Percentiles rank a stretch among this genome's conserved stretches.
phyloP scores from a whole-genome alignment of 257 asterid species.

The Solanum paucissectum region DNA sequence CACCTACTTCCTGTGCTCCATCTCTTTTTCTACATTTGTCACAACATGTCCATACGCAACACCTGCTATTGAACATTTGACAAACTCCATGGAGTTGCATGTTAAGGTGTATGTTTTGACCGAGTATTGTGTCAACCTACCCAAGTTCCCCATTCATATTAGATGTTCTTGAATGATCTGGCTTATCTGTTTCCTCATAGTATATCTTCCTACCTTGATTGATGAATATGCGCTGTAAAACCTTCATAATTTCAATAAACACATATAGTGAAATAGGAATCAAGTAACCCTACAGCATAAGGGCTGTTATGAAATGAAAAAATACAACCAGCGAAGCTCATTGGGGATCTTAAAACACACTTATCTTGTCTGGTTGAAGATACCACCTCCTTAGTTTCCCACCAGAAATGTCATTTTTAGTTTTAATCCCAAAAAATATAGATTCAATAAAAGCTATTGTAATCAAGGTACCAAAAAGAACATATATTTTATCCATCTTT shows the following conservation, averaged over 20 bases:
- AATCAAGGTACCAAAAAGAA: constrained; percentile 61
- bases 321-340: constrained; percentile 44
- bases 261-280: constrained; percentile 85
- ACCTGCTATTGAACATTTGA: constrained; percentile 81
- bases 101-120: constrained; percentile 93
- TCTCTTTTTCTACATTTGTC: constrained; percentile 14
- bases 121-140: constrained; percentile 65
- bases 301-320: constrained; percentile 81
- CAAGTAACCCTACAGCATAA: constrained; percentile 79
- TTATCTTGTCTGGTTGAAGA: constrained; percentile 54
- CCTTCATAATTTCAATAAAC: constrained; percentile 89
- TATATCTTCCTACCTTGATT: constrained; percentile 80
- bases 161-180: constrained; percentile 86
- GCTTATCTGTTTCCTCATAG: constrained; percentile 60
- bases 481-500: constrained; percentile 63
- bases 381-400: constrained; percentile 73
- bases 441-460: constrained; percentile 64
- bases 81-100: constrained; percentile 92
- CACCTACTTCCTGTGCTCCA: constrained; percentile 6
- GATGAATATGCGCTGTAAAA: constrained; percentile 67
- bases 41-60: constrained; percentile 69
- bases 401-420: too few relatives aligned
- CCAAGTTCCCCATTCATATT: constrained; percentile 95
- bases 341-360: constrained; percentile 46
- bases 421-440: constrained; percentile 66